Evolutionary conservation across 2,329 filamentous ascomycete species (phyloP), one percentile per base, ranked within the genome.

Genomic region (Colletotrichum brevisporum): DNA sequence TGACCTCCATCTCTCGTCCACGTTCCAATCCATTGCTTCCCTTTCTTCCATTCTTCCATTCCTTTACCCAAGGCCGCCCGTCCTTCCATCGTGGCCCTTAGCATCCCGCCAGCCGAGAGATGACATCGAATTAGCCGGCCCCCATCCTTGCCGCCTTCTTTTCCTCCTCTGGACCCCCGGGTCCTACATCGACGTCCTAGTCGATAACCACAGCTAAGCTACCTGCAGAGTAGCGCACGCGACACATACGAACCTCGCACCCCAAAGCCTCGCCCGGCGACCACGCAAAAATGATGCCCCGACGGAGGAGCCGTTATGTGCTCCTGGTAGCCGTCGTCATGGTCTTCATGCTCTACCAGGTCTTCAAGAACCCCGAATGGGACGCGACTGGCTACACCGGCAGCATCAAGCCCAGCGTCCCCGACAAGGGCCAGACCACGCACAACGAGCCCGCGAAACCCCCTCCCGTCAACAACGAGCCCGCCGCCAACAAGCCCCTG

Each of bases 271-370:
- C 53, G 67, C 52, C 18, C 66, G 69, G 61, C 66, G 21, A 51
- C 48, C 53, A 41, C 21, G 47, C 48, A 50, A 43, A 24, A 73
- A 78, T 75, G 74, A 89, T 91, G 85, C 78, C 88, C 67, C 87
- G 90, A 59, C 83, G 90, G 74, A 84, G 89, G 76, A 91, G 91
- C 75, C 86, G 90, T 68, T 82, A 90, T 66, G 89, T 91, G 70
- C 77, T 89, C 41, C 76, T 89, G 70, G 85, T 86, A 73, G 85
- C 89, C 63, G 78, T 87, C 70, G 76, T 90, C 65, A 78, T 89
- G 57, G 78, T 89, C 57, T 81, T 91, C 69, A 82, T 88, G 60
- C 78, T 89, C 59, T 86, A 86, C 75, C 85, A 85, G 68, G 78
- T 84, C 64, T 78, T 81, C 47, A 78, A 81, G 64, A 84, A 81